phyloP scores from a whole-genome alignment of 1,284 basidiomycete genomes.

The Athelia psychrophila region DNA sequence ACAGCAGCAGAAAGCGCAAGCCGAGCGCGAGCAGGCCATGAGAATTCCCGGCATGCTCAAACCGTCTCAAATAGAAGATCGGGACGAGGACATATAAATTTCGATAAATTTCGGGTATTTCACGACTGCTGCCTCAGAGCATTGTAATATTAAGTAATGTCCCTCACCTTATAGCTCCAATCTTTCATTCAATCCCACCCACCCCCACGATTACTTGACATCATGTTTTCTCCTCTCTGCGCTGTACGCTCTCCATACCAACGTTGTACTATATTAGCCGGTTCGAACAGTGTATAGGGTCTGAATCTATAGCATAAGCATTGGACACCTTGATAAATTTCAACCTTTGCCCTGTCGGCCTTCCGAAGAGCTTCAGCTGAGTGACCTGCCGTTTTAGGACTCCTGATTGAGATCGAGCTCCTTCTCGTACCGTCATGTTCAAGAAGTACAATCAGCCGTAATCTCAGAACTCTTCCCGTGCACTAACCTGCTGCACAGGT shows the following conservation, averaged over 20 bases:
- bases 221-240: slow-evolving; percentile 25
- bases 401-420: slow-evolving; percentile 11
- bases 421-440: slow-evolving; percentile 41
- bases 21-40: slow-evolving; percentile 87
- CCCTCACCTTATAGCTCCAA: no score
- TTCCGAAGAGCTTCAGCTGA: no score
- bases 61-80: slow-evolving; percentile 91
- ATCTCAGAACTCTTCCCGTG: slow-evolving; percentile 13
- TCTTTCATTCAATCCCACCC: slow-evolving; percentile 1
- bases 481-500: slow-evolving; percentile 47
- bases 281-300: slow-evolving; percentile 14
- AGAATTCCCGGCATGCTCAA: slow-evolving; percentile 99
- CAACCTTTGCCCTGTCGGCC: no score
- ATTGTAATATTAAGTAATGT: neutral
- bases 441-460: slow-evolving; percentile 47
- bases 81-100: slow-evolving; percentile 77
- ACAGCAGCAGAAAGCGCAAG: slow-evolving; percentile 59
- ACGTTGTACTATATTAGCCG: slow-evolving; percentile 36
- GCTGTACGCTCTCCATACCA: slow-evolving; percentile 24
- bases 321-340: no score
- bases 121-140: neutral
- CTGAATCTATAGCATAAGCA: neutral
- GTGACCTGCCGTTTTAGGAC: slow-evolving; percentile 6
- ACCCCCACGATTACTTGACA: slow-evolving; percentile 17
- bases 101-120: neutral